phyloP scores from a whole-genome alignment of 345 rosid species.

The Aethionema arabicum region DNA sequence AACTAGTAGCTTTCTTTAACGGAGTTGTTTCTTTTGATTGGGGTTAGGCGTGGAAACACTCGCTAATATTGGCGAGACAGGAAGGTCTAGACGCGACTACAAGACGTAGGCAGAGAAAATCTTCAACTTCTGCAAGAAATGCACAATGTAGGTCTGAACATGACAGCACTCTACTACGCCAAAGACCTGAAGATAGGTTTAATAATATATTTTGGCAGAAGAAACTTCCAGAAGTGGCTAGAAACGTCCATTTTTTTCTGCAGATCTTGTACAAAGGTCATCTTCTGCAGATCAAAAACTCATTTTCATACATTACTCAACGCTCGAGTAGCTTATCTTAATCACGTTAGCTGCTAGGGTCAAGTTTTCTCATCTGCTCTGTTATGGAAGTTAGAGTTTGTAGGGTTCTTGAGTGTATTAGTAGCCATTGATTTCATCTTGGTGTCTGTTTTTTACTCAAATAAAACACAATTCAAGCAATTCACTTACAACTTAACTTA shows the following conservation, averaged over 20 bases:
- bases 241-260: too few species aligned
- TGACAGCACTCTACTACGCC: too few species aligned
- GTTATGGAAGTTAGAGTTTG: constrained; percentile 1
- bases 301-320: too few species aligned
- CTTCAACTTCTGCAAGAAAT: constrained; percentile 52
- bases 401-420: not conserved
- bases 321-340: constrained; percentile 9
- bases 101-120: constrained; percentile 67
- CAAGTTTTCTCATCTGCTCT: not conserved
- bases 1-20: constrained; percentile 8
- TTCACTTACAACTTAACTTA: too few species aligned
- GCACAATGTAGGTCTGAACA: constrained; percentile 85
- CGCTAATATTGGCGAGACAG: constrained; percentile 62
- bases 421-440: not conserved
- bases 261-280: too few species aligned
- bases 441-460: not conserved
- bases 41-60: constrained; percentile 68
- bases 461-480: not conserved
- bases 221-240: too few species aligned
- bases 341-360: not conserved
- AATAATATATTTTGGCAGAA: too few species aligned
- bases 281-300: too few species aligned
- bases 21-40: not conserved
- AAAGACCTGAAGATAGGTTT: too few species aligned
- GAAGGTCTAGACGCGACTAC: constrained; percentile 67